A percentile compares a stretch with the other conserved stretches of the same genome.
Conservation (phyloP, 2,329 filamentous ascomycete species). For the Xylaria sp. region DNA sequence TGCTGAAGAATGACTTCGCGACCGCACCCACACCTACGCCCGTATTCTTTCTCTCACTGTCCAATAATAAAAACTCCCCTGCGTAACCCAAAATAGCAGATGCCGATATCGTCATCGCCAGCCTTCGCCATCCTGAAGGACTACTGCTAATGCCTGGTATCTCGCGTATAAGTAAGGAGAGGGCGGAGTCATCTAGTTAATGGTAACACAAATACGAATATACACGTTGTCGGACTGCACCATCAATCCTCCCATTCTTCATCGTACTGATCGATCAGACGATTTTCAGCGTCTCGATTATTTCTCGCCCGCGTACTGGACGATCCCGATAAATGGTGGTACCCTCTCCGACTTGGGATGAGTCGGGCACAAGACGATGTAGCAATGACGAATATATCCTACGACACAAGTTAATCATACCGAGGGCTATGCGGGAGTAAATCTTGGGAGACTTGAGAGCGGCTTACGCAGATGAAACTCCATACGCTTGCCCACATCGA, state of each 20-base stretch:
- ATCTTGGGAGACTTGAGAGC: slow-evolving; percentile 20
- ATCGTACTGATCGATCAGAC: slow-evolving; percentile 93
- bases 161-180: background rate
- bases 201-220: slow-evolving; percentile 35
- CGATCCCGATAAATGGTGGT: slow-evolving; percentile 70
- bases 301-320: slow-evolving; percentile 59
- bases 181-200: slow-evolving; percentile 26
- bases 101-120: slow-evolving; percentile 19
- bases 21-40: background rate
- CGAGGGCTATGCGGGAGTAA: slow-evolving; percentile 22
- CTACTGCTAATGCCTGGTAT: slow-evolving; percentile 12
- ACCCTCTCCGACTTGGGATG: slow-evolving; percentile 73
- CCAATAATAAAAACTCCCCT: slow-evolving; percentile 15
- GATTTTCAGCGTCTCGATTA: slow-evolving; percentile 84
- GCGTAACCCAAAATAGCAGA: slow-evolving; percentile 34
- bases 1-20: slow-evolving; percentile 1
- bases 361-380: slow-evolving; percentile 76
- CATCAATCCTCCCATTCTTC: slow-evolving; percentile 91
- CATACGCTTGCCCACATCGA: slow-evolving; percentile 90
- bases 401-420: slow-evolving; percentile 36
- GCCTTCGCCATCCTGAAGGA: slow-evolving; percentile 29
- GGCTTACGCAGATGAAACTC: slow-evolving; percentile 81
- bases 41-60: slow-evolving; percentile 27
- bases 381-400: slow-evolving; percentile 75
- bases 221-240: slow-evolving; percentile 17